Evolutionary conservation across 2,329 filamentous ascomycete genomes (phyloP), one percentile per base, ranked within the genome.

Genomic region (Thielaviopsis euricoi): DNA sequence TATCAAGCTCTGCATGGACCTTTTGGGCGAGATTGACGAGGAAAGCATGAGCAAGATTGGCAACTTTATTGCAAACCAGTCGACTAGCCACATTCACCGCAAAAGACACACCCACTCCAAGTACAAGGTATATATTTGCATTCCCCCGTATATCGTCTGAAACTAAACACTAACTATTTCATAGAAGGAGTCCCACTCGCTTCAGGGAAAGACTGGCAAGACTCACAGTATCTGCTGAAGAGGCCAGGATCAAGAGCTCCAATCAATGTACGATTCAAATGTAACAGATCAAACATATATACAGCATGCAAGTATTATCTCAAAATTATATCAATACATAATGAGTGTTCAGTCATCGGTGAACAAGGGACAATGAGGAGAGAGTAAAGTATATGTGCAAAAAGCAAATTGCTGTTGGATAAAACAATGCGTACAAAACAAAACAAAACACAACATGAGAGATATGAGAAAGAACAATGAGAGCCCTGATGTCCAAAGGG

Each of bases 171-270:
- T 57, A 13, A 25, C 29, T 25, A 21, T 7, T 13, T 26, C 56
- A 62, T 70, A 83, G 71, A 80, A 85, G 62, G 89, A 95, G 73
- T 80, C 81, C 64, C 91, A 97, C 71, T 91, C 86, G 59, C 73
- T 97, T 64, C 88, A 95, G 73, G 90, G 87, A 17, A 90, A 93
- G 80, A 80, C 81, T 59, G 90, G 89, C 58, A 96, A 96, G 80
- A 91, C 89, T 1, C 90, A 95, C 70, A 84, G 81, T 46, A 76
- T 94, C 60, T 96, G 90, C 72, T 95, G 80, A 64, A 33, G 26
- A 19, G 9, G 26, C 13, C 22, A 21, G 46, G 9, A 9, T 25
- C 10, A 37, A 55, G 33, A 46, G 17, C 6, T 4, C 21, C 1
- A 2, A 37, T 2, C 37, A 51, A 51, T 7, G 21, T 19, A 51